Percentiles rank a stretch among this genome's conserved stretches.
Evolutionary conservation across 306 rosid genomes (phyloP).

Genomic region (Quercus suber): DNA sequence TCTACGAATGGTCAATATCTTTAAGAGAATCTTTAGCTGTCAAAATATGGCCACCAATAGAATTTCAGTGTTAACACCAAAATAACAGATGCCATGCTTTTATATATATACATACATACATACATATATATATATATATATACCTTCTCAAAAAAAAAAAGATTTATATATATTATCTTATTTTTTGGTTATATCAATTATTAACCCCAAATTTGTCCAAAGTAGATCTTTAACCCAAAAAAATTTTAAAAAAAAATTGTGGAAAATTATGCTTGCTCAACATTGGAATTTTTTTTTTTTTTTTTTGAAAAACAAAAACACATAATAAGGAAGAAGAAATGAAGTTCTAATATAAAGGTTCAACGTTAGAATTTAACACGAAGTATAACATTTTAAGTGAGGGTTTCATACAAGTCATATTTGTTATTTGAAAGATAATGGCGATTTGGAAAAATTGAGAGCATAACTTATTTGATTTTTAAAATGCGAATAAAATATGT

Average conservation of each 20-base stretch:
- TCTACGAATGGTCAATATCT: slow-evolving; percentile 54
- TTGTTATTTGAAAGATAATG: neutral
- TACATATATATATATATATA: neutral
- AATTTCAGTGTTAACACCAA: slow-evolving; percentile 52
- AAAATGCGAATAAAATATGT: too few relatives aligned
- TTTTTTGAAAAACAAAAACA: too few relatives aligned
- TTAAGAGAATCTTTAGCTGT: slow-evolving; percentile 58
- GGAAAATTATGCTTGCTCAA: neutral
- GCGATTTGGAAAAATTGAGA: too few relatives aligned
- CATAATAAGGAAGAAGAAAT: too few relatives aligned
- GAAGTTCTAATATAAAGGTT: too few relatives aligned
- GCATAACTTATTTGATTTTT: too few relatives aligned
- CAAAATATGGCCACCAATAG: slow-evolving; percentile 56
- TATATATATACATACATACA: neutral
- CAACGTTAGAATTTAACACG: neutral
- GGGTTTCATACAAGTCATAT: neutral
- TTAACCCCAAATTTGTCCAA: neutral
- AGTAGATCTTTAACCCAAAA: neutral
- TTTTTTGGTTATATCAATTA: neutral
- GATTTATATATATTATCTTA: neutral
- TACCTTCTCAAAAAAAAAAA: too few relatives aligned
- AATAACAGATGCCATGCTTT: slow-evolving; percentile 38
- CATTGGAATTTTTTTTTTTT: too few relatives aligned
- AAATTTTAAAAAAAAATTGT: neutral
- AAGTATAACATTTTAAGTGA: neutral